A percentile compares a stretch with the other conserved stretches of the same genome.
Evolutionary conservation across 768 basidiomycete species (phyloP).

Genomic region (Rhizopogon vinicolor): DNA sequence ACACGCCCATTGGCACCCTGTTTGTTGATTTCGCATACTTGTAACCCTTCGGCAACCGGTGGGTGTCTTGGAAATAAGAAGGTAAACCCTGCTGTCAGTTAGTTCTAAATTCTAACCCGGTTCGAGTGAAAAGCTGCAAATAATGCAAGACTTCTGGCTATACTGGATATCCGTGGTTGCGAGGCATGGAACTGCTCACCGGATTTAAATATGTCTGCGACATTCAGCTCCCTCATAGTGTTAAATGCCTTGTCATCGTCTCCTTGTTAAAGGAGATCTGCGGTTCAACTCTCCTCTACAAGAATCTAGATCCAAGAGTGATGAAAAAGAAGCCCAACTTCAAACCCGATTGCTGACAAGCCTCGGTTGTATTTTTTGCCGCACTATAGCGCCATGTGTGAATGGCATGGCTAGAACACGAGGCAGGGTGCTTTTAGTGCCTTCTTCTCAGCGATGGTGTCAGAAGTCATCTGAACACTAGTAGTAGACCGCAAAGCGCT

Average conservation of each 20-base stretch:
- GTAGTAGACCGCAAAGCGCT: neutral
- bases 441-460: neutral
- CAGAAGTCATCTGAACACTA: neutral
- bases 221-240: constrained; percentile 9
- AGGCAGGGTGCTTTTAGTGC: constrained; percentile 8
- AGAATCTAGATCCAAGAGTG: neutral
- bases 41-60: constrained; percentile 8
- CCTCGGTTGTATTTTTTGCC: neutral
- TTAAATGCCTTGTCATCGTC: constrained; percentile 5
- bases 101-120: constrained; percentile 14
- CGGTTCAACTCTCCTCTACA: neutral
- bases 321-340: neutral
- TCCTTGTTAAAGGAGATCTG: no score
- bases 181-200: neutral
- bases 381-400: neutral
- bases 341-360: neutral
- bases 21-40: constrained; percentile 17
- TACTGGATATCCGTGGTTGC: constrained; percentile 5
- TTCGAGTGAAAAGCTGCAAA: constrained; percentile 4
- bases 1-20: constrained; percentile 28
- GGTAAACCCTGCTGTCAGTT: constrained; percentile 12
- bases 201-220: neutral
- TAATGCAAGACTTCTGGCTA: constrained; percentile 8
- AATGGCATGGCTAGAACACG: constrained; percentile 19
- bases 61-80: constrained; percentile 11